phyloP scores from a whole-genome alignment of 768 basidiomycete genomes.

The Strobilomyces dryophilus region DNA sequence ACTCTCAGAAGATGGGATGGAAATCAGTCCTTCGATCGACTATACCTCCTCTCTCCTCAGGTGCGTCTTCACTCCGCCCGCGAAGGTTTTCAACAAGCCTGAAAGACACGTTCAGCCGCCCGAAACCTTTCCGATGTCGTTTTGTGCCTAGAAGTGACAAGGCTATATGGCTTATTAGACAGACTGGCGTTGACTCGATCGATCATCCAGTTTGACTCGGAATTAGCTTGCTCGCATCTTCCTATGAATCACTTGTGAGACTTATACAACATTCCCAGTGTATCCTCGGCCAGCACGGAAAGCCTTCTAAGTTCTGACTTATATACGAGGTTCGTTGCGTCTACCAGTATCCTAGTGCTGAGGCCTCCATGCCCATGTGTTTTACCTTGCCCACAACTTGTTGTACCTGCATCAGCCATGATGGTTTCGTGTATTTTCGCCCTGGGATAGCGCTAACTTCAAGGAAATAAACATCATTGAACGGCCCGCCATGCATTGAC shows the following conservation, averaged over 20 bases:
- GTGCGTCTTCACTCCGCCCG: slow-evolving; percentile 18
- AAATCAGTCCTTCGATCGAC: slow-evolving; percentile 32
- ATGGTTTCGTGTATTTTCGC: background rate
- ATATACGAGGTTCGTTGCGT: background rate
- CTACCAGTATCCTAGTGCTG: slow-evolving; percentile 51
- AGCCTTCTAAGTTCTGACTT: background rate
- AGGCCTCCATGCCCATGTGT: slow-evolving; percentile 33
- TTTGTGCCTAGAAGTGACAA: slow-evolving; percentile 34
- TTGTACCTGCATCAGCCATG: slow-evolving; percentile 36
- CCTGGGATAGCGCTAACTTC: slow-evolving; percentile 38
- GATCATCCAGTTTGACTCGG: background rate
- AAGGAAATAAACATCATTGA: slow-evolving; percentile 60
- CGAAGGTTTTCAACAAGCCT: background rate
- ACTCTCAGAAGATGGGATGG: slow-evolving; percentile 29
- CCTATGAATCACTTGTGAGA: background rate
- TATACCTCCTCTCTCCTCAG: slow-evolving; percentile 35
- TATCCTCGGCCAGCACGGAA: background rate
- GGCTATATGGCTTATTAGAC: slow-evolving; percentile 29
- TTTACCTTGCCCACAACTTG: slow-evolving; percentile 33
- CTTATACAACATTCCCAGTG: background rate
- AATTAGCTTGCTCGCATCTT: background rate
- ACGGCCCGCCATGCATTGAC: slow-evolving; percentile 39
- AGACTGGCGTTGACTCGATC: background rate
- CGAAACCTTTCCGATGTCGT: slow-evolving; percentile 38
- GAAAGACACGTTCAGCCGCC: slow-evolving; percentile 30